Percentiles rank a stretch among this genome's conserved stretches.
Evolutionary conservation across 139 green algal genomes (phyloP).

Genomic region (Chlamydomonas eustigma): DNA sequence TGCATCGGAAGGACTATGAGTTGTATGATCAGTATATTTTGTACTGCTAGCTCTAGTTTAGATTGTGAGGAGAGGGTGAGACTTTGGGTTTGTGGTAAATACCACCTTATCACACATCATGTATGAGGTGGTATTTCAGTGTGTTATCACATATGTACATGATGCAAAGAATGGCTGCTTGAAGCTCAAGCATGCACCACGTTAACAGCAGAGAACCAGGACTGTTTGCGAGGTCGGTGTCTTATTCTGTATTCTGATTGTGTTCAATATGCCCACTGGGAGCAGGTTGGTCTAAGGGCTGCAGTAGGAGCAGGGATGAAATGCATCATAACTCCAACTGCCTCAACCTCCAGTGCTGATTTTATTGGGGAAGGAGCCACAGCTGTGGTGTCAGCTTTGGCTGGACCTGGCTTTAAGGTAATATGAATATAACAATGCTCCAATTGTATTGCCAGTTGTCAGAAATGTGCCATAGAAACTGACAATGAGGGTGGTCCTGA

Average conservation of each 20-base stretch:
- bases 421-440: not conserved
- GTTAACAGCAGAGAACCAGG: too few species aligned
- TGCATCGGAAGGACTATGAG: not conserved
- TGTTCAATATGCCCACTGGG: too few species aligned
- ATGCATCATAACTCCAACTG: slow-evolving; percentile 31
- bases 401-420: not conserved
- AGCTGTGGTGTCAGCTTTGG: slow-evolving; percentile 14
- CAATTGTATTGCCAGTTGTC: not conserved
- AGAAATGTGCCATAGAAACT: not conserved
- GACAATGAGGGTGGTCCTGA: not conserved
- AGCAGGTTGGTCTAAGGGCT: slow-evolving; percentile 25
- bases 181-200: too few species aligned
- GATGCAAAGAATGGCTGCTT: too few species aligned
- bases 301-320: slow-evolving; percentile 33
- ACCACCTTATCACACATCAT: too few species aligned
- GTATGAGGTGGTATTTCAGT: too few species aligned
- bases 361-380: slow-evolving; percentile 26
- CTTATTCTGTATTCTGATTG: too few species aligned
- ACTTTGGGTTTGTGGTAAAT: too few species aligned
- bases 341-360: slow-evolving; percentile 11
- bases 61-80: too few species aligned
- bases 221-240: too few species aligned
- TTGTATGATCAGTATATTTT: not conserved
- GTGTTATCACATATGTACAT: too few species aligned
- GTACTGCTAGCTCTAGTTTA: too few species aligned